A percentile compares a stretch with the other conserved stretches of the same genome.
Conservation (phyloP, 371 early-diverging fungal genomes). For the Parasitella parasitica region DNA sequence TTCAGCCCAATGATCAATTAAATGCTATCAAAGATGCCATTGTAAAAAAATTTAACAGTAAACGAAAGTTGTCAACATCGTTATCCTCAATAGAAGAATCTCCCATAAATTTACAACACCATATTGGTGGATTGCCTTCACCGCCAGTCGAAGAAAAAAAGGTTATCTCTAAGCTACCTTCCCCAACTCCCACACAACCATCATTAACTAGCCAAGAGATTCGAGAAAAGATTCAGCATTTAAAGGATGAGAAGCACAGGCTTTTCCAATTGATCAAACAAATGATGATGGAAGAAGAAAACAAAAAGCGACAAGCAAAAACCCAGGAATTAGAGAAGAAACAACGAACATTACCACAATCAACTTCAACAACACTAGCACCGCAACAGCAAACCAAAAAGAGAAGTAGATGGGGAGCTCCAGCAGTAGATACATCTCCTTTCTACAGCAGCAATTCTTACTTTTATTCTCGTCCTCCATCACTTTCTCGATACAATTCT, state of each 20-base stretch:
- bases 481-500: slow-evolving; percentile 7
- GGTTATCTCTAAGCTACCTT: neutral
- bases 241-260: slow-evolving; percentile 28
- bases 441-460: neutral
- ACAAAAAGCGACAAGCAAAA: slow-evolving; percentile 7
- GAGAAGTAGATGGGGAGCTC: slow-evolving; percentile 13
- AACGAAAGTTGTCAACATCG: slow-evolving; percentile 12
- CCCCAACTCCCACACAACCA: neutral
- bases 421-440: neutral
- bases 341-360: neutral
- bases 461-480: slow-evolving; percentile 10
- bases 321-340: neutral
- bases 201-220: slow-evolving; percentile 7
- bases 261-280: slow-evolving; percentile 27
- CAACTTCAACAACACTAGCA: neutral
- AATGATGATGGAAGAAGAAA: slow-evolving; percentile 19
- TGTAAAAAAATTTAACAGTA: neutral
- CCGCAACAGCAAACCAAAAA: neutral
- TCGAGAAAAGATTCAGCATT: slow-evolving; percentile 10
- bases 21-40: slow-evolving; percentile 19
- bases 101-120: slow-evolving; percentile 1
- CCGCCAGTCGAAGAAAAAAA: slow-evolving; percentile 31
- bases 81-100: neutral
- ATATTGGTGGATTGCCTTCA: slow-evolving; percentile 25
- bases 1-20: slow-evolving; percentile 12